Base-by-base conservation (phyloP, 345 rosid genomes). In the Pistacia integerrima region DNA sequence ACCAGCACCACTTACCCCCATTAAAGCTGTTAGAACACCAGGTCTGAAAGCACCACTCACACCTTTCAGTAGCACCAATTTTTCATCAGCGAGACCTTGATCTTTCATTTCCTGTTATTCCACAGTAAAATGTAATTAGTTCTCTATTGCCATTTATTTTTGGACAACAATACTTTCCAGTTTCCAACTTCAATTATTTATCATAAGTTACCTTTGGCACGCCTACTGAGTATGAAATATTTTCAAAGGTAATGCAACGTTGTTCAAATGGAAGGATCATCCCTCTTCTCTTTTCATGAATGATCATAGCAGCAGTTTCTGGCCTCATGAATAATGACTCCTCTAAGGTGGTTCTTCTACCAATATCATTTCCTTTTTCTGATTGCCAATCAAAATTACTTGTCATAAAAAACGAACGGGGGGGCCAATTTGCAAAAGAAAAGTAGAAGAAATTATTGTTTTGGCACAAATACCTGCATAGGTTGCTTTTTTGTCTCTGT, bases 201-300 rank as follows among this genome's bases (percentile, higher is more conserved):
- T 28, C 14, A 51, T 49, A 38, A 20, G 14, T 59, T 85, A 92
- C 97, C 93, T 80, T 82, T 22, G 97, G 97, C 96, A 93, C 90
- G 72, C 90, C 93, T 49, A 93, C 92, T 6, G 94, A 86, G 82
- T 91, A 93, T 20, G 49, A 30, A 67, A 93, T 71, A 28, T 87
- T 79, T 71, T 90, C 87, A 33, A 93, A 93, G 35, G 92, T 82
- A 35, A 93, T 79, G 11, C 85, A 87, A 81, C 82, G 89, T 64
- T 86, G 96, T 82, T 88, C 87, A 77, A 90, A 93, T 69, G 97
- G 96, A 83, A 93, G 90, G 68, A 91, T 86, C 92, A 90, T 88
- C 77, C 96, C 97, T 78, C 51, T 85, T 66, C 79, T 88, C 78
- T 76, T 88, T 38, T 30, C 73, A n/a, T 64, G 3, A 33, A 20